Evolutionary conservation across 1,284 basidiomycete genomes (phyloP).

Genomic region (Apiotrichum mycotoxinovorans): DNA sequence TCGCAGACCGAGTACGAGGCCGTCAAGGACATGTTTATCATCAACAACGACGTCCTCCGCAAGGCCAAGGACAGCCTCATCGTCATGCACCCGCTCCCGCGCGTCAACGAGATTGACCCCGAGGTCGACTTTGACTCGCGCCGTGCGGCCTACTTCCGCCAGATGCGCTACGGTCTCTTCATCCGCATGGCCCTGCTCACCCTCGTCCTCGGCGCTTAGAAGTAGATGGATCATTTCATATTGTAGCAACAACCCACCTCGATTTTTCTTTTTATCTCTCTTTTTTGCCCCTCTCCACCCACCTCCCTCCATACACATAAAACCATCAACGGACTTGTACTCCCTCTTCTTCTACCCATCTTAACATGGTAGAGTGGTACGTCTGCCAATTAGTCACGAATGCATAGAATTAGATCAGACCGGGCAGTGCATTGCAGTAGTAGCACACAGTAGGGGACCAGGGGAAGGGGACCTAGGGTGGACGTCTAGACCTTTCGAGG

Average conservation of each 20-base stretch:
- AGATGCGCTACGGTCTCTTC: slow-evolving; percentile 97
- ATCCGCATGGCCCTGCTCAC: slow-evolving; percentile 73
- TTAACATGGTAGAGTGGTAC: background rate
- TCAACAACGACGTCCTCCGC: slow-evolving; percentile 88
- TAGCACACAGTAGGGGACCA: background rate
- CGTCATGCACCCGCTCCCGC: slow-evolving; percentile 95
- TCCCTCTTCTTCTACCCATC: background rate
- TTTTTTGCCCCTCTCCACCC: no score
- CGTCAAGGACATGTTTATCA: slow-evolving; percentile 88
- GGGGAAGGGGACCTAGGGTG: no score
- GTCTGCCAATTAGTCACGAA: slow-evolving; percentile 3
- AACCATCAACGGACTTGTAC: background rate
- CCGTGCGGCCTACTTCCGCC: slow-evolving; percentile 94
- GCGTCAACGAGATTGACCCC: slow-evolving; percentile 94
- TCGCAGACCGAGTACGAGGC: slow-evolving; percentile 77
- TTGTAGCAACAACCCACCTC: no score
- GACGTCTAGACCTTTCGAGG: no score
- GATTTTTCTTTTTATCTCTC: no score
- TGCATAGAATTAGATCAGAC: background rate
- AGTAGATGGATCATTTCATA: no score
- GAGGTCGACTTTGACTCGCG: slow-evolving; percentile 96
- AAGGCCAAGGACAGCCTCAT: slow-evolving; percentile 94
- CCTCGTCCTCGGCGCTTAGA: slow-evolving; percentile 58
- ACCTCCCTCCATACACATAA: background rate
- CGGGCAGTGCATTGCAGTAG: background rate